phyloP scores from a whole-genome alignment of 345 rosid species.

The Ceriops decandra region DNA sequence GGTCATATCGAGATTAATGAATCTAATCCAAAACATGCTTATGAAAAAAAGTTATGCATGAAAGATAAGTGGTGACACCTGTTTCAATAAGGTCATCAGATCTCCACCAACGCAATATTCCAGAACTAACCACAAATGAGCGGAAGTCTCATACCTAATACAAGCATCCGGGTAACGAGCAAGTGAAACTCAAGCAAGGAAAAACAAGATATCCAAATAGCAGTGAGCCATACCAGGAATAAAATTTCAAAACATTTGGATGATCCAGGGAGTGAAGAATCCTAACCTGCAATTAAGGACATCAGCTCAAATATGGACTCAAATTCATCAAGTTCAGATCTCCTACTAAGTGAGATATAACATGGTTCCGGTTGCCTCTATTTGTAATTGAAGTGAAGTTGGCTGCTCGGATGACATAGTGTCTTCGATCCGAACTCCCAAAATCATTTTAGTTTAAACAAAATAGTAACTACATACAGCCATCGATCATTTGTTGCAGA shows the following conservation, averaged over 20 bases:
- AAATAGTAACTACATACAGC: no score
- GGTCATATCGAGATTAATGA: no score
- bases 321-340: no score
- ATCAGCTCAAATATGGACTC: not conserved
- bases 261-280: constrained; percentile 83
- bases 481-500: no score
- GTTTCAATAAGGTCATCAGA: constrained; percentile 72
- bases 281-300: constrained; percentile 61
- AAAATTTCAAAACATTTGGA: constrained; percentile 72
- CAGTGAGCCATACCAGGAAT: constrained; percentile 63
- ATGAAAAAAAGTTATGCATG: no score
- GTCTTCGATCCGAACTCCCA: no score
- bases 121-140: constrained; percentile 96
- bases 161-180: not conserved
- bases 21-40: no score
- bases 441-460: no score
- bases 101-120: constrained; percentile 98
- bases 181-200: not conserved
- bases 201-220: not conserved
- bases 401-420: no score
- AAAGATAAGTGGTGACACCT: constrained; percentile 43
- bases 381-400: no score
- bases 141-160: constrained; percentile 89
- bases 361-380: no score
- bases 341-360: no score